Conservation (phyloP, 2,329 filamentous ascomycete genomes). For the Pezicula neosporulosa region DNA sequence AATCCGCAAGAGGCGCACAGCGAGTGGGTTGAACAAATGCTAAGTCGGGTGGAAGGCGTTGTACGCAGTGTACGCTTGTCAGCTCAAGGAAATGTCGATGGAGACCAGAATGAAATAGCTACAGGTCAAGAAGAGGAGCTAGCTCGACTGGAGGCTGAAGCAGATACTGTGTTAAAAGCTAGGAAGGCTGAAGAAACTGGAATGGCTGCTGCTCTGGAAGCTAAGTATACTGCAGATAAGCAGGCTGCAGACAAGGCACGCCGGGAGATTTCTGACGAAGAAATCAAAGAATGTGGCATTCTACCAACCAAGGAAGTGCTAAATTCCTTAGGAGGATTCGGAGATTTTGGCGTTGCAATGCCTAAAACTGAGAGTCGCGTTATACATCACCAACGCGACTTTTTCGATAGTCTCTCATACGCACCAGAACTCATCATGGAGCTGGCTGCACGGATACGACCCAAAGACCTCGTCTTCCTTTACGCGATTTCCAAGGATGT, state of each 20-base stretch:
- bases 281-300: background rate
- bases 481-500: constrained; percentile 63
- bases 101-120: no score
- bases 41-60: no score
- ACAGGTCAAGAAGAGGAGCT: no score
- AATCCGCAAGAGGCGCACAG: no score
- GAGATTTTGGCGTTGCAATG: no score
- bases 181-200: background rate
- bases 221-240: background rate
- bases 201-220: background rate
- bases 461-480: constrained; percentile 57
- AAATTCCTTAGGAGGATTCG: background rate
- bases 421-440: constrained; percentile 50
- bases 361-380: background rate
- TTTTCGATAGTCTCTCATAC: constrained; percentile 37
- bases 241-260: background rate
- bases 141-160: no score
- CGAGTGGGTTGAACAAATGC: no score
- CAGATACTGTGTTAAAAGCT: no score
- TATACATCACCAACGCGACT: constrained; percentile 23
- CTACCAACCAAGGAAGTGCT: background rate
- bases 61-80: no score
- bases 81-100: no score
- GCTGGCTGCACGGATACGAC: constrained; percentile 49
- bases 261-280: constrained; percentile 1